Base-by-base conservation (phyloP, 768 basidiomycete genomes). In the Suillus subalutaceus region DNA sequence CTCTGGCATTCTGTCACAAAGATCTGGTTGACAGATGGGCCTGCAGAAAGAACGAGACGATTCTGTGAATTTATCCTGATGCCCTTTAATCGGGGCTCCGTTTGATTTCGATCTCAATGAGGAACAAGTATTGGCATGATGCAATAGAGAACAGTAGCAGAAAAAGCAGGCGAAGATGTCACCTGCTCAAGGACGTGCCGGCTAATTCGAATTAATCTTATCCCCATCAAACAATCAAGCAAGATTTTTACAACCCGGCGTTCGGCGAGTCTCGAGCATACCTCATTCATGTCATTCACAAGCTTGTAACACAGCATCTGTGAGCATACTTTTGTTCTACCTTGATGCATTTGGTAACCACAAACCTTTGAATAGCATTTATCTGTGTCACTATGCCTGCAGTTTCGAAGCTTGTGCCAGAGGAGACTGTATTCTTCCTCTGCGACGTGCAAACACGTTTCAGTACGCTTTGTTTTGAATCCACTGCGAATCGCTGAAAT, bases 371-470 rank as follows among this genome's bases (percentile, higher is more conserved):
- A 20, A 43, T 30, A 18, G 26, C 41, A 16, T 26, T n/a, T 15
- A 60, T 18, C 38, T 23, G 20, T n/a, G 35, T 37, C 32, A 55
- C 55, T 16, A 77, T 75, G 77, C 72, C 64, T 35, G 46, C 48
- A 71, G 80, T 74, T 44, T 71, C 71, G n/a, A 81, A 72, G 64
- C 78, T 77, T 72, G 78, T 69, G 77, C 89, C 75, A 46, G 70
- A 68, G 1, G 70, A 70, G n/a, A 78, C 86, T 20, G 72, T 91
- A 57, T 86, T 97, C 80, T 85, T 96, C 65, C 79, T 94, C 35
- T 97, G 95, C 75, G 95, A 97, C 75, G 78, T 96, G 2, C 95
- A 96, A 77, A 81, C 85, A 8, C 85, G 86, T 68, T 90, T 94
- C 78, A 79, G 93, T 93, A 69, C 68, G 87, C 66, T 56, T n/a